Conservation (phyloP, 306 rosid genomes). For the Vicia sativa region DNA sequence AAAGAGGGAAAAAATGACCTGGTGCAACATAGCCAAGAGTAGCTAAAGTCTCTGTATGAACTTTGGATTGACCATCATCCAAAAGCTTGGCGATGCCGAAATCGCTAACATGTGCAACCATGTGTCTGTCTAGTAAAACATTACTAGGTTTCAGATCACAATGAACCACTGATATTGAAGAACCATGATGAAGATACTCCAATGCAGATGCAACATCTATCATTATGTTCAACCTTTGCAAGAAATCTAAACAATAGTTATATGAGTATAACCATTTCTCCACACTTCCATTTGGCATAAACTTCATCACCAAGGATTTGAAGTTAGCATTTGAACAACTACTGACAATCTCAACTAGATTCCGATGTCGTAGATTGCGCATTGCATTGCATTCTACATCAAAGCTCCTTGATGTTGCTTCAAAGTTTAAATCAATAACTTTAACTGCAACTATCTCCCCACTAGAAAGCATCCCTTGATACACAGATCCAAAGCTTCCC, state of each 20-base stretch:
- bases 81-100: constrained; percentile 42
- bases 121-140: constrained; percentile 34
- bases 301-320: constrained; percentile 38
- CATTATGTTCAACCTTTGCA: constrained; percentile 41
- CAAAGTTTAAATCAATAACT: constrained; percentile 24
- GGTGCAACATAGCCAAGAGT: constrained; percentile 41
- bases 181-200: constrained; percentile 42
- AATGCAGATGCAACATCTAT: constrained; percentile 40
- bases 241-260: constrained; percentile 20
- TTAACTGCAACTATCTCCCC: constrained; percentile 34
- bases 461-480: constrained; percentile 34
- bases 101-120: constrained; percentile 44
- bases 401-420: constrained; percentile 26
- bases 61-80: constrained; percentile 29
- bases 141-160: constrained; percentile 41
- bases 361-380: constrained; percentile 33
- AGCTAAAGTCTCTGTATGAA: constrained; percentile 26
- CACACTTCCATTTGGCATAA: constrained; percentile 38
- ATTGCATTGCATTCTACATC: constrained; percentile 36
- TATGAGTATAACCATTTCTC: constrained; percentile 42
- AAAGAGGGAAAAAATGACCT: constrained; percentile 14
- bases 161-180: constrained; percentile 38
- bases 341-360: constrained; percentile 28
- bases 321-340: constrained; percentile 37
- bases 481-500: constrained; percentile 38